Percentiles rank a stretch among this genome's conserved stretches.
Conservation (phyloP, 371 early-diverging fungal genomes). For the Mortierella sp. region DNA sequence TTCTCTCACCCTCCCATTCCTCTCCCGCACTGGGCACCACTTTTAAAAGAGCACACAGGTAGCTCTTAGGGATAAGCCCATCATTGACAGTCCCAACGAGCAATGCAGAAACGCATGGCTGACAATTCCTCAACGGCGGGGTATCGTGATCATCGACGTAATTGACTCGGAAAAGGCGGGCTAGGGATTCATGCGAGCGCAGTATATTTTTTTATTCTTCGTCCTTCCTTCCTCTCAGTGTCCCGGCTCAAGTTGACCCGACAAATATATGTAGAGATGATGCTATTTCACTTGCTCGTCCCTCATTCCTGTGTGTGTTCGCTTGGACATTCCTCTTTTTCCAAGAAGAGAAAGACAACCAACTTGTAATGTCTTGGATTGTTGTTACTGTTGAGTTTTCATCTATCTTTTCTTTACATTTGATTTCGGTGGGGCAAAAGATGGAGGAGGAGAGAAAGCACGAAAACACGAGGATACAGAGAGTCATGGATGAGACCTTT, state of each 20-base stretch:
- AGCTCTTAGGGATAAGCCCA: conserved; percentile 5
- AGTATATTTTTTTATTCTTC: not conserved
- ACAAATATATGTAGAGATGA: not conserved
- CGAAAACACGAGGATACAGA: not conserved
- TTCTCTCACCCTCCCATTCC: not conserved
- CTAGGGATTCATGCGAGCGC: not conserved
- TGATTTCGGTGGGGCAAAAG: not conserved
- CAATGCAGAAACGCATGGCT: not conserved
- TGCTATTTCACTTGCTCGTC: not conserved
- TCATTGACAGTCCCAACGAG: not conserved
- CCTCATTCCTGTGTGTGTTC: not conserved
- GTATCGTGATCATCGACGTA: not conserved
- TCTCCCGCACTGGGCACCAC: conserved; percentile 4
- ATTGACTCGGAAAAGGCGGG: not conserved
- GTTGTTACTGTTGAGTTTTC: not conserved
- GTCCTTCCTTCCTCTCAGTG: not conserved
- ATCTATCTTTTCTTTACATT: not conserved
- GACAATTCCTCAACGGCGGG: not conserved
- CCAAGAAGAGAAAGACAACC: not conserved
- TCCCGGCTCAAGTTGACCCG: not conserved
- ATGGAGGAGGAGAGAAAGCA: not conserved
- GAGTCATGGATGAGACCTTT: not conserved
- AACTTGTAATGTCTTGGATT: not conserved
- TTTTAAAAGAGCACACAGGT: not conserved
- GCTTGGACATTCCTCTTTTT: not conserved